These are phyloP conservation scores for Ricinus communis DNA, from an alignment of 345 rosid species.

Conservation along the genomic window DNA sequence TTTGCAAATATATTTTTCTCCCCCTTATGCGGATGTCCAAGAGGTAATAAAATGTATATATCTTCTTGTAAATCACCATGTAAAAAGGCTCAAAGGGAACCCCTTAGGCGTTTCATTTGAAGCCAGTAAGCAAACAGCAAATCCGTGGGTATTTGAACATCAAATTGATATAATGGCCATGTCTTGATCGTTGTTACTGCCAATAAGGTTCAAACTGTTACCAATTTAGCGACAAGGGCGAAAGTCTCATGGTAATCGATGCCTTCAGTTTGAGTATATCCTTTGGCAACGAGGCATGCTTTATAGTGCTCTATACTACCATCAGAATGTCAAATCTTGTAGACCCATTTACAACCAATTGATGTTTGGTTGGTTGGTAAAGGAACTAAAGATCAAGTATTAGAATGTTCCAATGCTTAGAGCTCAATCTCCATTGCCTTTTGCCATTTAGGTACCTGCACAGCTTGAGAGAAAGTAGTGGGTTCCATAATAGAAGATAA, in stretches of 20 bases:
- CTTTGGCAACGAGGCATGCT: not conserved
- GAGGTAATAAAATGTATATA: not conserved
- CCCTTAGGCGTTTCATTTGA: too few species aligned
- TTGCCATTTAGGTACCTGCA: not conserved
- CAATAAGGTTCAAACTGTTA: not conserved
- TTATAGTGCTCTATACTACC: not conserved
- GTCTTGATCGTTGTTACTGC: not conserved
- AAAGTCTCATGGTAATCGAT: not conserved
- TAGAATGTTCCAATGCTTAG: not conserved
- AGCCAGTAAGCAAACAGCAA: too few species aligned
- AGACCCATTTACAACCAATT: not conserved
- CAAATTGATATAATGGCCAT: not conserved
- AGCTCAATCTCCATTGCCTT: not conserved
- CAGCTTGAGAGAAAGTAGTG: not conserved
- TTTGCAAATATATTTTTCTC: not conserved
- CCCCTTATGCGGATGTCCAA: too few species aligned
- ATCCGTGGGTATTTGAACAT: too few species aligned
- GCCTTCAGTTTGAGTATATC: not conserved
- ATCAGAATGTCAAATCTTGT: not conserved
- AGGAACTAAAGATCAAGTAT: not conserved
- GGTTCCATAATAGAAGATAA: not conserved
- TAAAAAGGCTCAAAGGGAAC: not conserved
- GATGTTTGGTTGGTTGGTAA: not conserved
- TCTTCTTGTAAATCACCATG: not conserved
- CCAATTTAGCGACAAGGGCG: not conserved